Evolutionary conservation across 108 stramenopile species (phyloP).

Genomic region (Cyclotella kingstonii): DNA sequence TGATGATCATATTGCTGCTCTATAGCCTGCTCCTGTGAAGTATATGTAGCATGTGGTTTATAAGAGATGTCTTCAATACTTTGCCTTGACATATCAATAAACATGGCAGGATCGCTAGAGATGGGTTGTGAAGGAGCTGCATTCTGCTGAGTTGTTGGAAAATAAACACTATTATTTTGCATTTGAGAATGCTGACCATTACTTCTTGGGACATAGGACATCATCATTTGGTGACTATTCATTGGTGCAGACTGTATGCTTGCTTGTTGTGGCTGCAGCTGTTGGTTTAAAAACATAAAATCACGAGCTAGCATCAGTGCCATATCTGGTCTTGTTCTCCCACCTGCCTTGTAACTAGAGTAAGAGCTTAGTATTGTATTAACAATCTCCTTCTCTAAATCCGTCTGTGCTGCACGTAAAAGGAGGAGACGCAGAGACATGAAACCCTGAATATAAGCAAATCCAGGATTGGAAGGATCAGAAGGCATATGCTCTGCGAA

Average conservation of each 20-base stretch:
- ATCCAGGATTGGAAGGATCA: slow-evolving; percentile 64
- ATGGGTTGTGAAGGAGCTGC: neutral
- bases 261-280: slow-evolving; percentile 1
- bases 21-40: neutral
- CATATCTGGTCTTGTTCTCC: slow-evolving; percentile 65
- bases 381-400: slow-evolving; percentile 68
- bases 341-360: slow-evolving; percentile 70
- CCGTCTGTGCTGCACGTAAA: slow-evolving; percentile 48
- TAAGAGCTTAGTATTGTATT: slow-evolving; percentile 78
- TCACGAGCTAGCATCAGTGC: slow-evolving; percentile 85
- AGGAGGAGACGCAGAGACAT: slow-evolving; percentile 79
- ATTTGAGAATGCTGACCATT: neutral
- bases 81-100: neutral
- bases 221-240: neutral
- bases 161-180: neutral
- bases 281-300: slow-evolving; percentile 78
- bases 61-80: neutral
- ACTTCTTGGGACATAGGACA: neutral
- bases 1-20: slow-evolving; percentile 1
- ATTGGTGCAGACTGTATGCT: neutral
- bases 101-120: neutral
- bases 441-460: slow-evolving; percentile 74
- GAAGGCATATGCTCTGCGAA: slow-evolving; percentile 87
- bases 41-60: neutral
- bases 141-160: neutral